Evolutionary conservation across 2,329 filamentous ascomycete genomes (phyloP).

Genomic region (Neopestalotiopsis sp.): DNA sequence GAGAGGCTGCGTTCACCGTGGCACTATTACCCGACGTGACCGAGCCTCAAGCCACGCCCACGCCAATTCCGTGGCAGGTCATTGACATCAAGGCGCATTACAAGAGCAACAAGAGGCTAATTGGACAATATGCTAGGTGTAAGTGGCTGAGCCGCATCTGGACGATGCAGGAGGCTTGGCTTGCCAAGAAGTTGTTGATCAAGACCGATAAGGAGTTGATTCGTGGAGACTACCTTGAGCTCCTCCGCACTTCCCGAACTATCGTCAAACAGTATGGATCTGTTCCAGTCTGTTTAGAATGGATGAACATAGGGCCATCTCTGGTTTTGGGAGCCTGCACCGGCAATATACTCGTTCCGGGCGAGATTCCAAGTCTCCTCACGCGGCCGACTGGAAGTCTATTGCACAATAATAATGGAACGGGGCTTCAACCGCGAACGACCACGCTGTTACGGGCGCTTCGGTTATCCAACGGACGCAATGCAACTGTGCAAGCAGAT

Average conservation of each 20-base stretch:
- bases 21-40: neutral
- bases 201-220: neutral
- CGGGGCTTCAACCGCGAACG: neutral
- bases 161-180: constrained; percentile 11
- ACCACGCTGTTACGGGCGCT: neutral
- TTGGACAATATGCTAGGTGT: neutral
- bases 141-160: constrained; percentile 6
- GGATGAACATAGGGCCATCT: neutral
- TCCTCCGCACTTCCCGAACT: neutral
- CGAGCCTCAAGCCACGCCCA: neutral
- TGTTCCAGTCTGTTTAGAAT: neutral
- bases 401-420: neutral
- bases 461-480: neutral
- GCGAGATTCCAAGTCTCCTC: constrained; percentile 7
- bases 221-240: constrained; percentile 2
- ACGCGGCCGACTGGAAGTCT: neutral
- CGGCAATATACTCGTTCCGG: neutral
- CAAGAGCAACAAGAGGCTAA: neutral
- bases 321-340: constrained; percentile 2
- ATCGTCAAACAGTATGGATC: neutral
- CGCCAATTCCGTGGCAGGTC: neutral
- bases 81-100: constrained; percentile 1
- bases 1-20: neutral
- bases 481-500: neutral
- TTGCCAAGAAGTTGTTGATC: constrained; percentile 1